Evolutionary conservation across 805 yeast genomes (phyloP).

Genomic region (Cyberlindnera meyerae): DNA sequence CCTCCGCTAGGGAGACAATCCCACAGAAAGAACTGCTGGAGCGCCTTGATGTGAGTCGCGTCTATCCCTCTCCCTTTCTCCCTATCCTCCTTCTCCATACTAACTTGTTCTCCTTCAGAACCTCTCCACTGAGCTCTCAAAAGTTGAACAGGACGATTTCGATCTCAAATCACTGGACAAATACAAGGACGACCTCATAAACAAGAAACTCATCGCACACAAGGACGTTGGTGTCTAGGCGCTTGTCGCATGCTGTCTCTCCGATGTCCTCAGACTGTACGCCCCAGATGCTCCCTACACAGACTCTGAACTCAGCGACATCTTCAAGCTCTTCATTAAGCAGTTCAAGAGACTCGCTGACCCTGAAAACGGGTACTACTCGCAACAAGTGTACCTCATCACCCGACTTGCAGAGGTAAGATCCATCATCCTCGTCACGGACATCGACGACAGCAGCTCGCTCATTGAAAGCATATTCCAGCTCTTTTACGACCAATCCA

Average conservation of each 20-base stretch:
- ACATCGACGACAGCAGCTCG: constrained; percentile 56
- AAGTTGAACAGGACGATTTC: constrained; percentile 54
- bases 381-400: constrained; percentile 59
- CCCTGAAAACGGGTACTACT: constrained; percentile 52
- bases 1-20: constrained; percentile 53
- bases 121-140: constrained; percentile 59
- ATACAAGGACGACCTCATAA: constrained; percentile 48
- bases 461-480: constrained; percentile 55
- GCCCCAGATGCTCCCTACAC: constrained; percentile 92
- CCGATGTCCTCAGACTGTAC: constrained; percentile 69
- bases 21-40: constrained; percentile 55
- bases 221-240: constrained; percentile 68
- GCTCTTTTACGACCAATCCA: constrained; percentile 51
- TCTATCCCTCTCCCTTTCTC: background rate
- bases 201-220: constrained; percentile 54
- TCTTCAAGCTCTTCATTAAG: constrained; percentile 60
- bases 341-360: constrained; percentile 57
- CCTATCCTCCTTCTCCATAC: too few species aligned
- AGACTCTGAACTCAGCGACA: constrained; percentile 51
- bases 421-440: constrained; percentile 69
- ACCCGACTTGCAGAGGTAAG: constrained; percentile 71
- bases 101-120: too few species aligned
- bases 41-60: constrained; percentile 41
- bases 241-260: constrained; percentile 62
- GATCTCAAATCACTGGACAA: constrained; percentile 41